Conservation (phyloP, 306 rosid species). For the Castanea crenata region DNA sequence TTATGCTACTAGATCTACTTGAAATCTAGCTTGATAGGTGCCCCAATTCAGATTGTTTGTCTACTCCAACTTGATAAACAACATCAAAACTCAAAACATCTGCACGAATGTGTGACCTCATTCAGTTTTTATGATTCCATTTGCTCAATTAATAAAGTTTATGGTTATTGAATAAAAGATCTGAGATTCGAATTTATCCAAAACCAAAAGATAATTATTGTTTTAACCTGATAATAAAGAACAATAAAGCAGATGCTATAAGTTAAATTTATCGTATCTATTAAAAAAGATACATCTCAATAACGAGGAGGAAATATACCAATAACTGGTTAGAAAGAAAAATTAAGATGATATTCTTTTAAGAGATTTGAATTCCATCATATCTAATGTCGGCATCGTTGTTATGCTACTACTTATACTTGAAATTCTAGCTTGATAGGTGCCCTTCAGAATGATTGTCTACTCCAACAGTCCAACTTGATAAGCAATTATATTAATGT, state of each 20-base stretch:
- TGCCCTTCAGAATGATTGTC: neutral
- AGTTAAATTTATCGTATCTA: too few relatives aligned
- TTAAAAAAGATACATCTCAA: too few relatives aligned
- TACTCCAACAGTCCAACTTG: neutral
- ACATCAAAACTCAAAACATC: neutral
- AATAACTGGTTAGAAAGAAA: too few relatives aligned
- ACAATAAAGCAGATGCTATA: too few relatives aligned
- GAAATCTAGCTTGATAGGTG: neutral
- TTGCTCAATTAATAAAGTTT: too few relatives aligned
- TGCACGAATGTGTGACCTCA: neutral
- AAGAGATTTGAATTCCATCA: slow-evolving; percentile 10
- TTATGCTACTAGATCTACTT: neutral
- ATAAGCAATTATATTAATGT: neutral
- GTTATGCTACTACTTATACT: neutral
- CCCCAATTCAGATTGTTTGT: neutral
- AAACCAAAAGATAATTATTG: too few relatives aligned
- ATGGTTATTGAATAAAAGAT: too few relatives aligned
- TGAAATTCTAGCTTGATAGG: neutral
- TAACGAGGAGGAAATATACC: too few relatives aligned
- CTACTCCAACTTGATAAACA: neutral
- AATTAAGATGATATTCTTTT: neutral
- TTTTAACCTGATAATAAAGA: too few relatives aligned
- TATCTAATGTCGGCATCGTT: slow-evolving; percentile 5
- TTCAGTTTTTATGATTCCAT: neutral
- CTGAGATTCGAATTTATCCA: too few relatives aligned